phyloP scores from a whole-genome alignment of 805 yeast species.

The Priceomyces castillae region DNA sequence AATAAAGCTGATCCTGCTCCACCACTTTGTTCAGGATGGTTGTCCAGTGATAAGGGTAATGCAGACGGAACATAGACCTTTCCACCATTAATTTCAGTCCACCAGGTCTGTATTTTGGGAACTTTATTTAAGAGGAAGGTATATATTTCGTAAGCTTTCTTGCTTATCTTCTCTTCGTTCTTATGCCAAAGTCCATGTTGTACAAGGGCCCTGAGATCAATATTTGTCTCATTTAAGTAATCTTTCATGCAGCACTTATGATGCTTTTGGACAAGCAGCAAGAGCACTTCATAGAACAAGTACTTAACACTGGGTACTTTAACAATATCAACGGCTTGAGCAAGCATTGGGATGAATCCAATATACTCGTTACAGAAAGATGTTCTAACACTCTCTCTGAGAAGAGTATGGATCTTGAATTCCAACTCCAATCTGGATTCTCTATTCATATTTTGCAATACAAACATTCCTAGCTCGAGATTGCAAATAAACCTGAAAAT shows the following conservation, averaged over 20 bases:
- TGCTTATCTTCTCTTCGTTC: constrained; percentile 19
- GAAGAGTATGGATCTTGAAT: constrained; percentile 15
- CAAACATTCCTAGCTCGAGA: constrained; percentile 26
- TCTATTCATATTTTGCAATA: constrained; percentile 17
- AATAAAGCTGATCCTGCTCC: not conserved
- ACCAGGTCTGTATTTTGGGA: constrained; percentile 11
- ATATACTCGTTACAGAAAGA: constrained; percentile 29
- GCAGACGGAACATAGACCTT: constrained; percentile 9
- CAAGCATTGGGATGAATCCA: constrained; percentile 32
- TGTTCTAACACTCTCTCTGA: constrained; percentile 13
- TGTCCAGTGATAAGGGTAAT: constrained; percentile 3
- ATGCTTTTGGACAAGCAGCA: constrained; percentile 24
- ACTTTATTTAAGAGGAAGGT: constrained; percentile 12
- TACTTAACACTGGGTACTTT: constrained; percentile 13
- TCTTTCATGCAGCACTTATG: constrained; percentile 33
- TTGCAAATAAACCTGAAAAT: constrained; percentile 35
- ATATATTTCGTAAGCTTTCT: constrained; percentile 23
- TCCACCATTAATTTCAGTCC: constrained; percentile 13
- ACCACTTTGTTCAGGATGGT: not conserved
- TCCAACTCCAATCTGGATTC: constrained; percentile 11
- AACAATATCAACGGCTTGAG: constrained; percentile 29
- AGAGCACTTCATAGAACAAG: constrained; percentile 26
- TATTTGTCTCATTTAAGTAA: constrained; percentile 21
- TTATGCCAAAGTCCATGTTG: constrained; percentile 35
- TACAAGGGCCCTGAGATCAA: constrained; percentile 25